These are phyloP conservation scores for Epithemia pelagica DNA, from an alignment of 108 stramenopile species.

Conservation along the genomic window DNA sequence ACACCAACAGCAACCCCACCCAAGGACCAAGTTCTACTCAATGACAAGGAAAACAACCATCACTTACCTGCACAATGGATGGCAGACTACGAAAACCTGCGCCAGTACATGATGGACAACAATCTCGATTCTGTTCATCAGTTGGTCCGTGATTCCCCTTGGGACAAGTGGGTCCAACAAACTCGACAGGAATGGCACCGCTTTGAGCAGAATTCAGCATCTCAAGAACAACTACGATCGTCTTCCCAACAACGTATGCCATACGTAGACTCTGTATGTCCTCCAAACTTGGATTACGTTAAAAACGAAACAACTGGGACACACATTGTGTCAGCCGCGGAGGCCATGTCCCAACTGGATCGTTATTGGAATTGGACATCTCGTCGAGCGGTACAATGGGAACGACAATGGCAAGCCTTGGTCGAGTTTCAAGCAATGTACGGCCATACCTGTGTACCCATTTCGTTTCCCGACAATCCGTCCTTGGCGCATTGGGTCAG, in stretches of 20 bases:
- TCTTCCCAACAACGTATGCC: too few species aligned
- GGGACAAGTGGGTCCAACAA: neutral
- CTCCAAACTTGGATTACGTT: too few species aligned
- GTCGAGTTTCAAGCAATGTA: conserved; percentile 34
- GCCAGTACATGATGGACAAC: neutral
- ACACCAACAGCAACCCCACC: neutral
- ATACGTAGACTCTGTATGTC: too few species aligned
- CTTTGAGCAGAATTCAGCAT: neutral
- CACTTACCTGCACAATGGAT: too few species aligned
- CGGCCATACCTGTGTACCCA: conserved; percentile 45
- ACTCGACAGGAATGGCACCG: neutral
- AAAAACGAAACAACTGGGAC: conserved; percentile 14
- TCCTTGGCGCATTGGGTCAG: conserved; percentile 51
- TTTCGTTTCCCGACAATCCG: conserved; percentile 29
- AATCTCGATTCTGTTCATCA: neutral
- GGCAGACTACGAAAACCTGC: neutral
- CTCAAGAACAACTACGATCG: neutral
- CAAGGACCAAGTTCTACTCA: neutral
- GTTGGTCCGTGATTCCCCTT: neutral
- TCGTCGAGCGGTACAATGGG: conserved; percentile 38
- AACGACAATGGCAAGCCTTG: conserved; percentile 34
- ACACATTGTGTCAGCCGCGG: conserved; percentile 7
- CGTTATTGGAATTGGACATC: conserved; percentile 19
- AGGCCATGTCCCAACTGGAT: conserved; percentile 16
- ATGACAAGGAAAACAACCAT: too few species aligned